Conservation (phyloP, 2,329 filamentous ascomycete species). For the Fusarium keratoplasticum region DNA sequence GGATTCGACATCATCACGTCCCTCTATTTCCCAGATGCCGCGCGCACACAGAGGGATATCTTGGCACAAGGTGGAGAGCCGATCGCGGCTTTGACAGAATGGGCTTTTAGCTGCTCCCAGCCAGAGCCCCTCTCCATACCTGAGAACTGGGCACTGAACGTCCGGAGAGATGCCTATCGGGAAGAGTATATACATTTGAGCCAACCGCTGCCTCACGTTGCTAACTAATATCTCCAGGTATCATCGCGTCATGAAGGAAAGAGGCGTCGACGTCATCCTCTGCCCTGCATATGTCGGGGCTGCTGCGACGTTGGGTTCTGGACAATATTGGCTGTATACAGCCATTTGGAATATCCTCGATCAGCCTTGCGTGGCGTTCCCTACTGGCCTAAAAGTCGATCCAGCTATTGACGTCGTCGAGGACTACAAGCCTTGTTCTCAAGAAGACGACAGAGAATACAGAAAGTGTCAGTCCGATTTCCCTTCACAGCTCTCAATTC, state of each 20-base stretch:
- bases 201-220: not conserved
- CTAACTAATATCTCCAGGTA: not conserved
- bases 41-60: slow-evolving; percentile 23
- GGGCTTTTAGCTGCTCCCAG: slow-evolving; percentile 28
- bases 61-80: slow-evolving; percentile 40
- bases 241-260: not conserved
- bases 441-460: not conserved
- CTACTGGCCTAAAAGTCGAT: slow-evolving; percentile 35
- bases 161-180: slow-evolving; percentile 28
- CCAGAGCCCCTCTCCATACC: slow-evolving; percentile 7
- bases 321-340: slow-evolving; percentile 46
- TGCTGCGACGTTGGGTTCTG: not conserved
- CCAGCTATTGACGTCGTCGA: slow-evolving; percentile 15
- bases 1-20: slow-evolving; percentile 34
- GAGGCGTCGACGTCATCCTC: not conserved
- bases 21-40: slow-evolving; percentile 40
- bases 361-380: slow-evolving; percentile 43
- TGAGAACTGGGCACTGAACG: slow-evolving; percentile 39
- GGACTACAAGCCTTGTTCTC: not conserved
- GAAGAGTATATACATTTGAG: not conserved
- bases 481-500: not conserved
- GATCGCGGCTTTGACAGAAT: slow-evolving; percentile 38
- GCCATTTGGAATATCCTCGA: slow-evolving; percentile 50
- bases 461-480: not conserved
- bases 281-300: not conserved